phyloP scores from a whole-genome alignment of 345 rosid species.

The Hibiscus trionum region DNA sequence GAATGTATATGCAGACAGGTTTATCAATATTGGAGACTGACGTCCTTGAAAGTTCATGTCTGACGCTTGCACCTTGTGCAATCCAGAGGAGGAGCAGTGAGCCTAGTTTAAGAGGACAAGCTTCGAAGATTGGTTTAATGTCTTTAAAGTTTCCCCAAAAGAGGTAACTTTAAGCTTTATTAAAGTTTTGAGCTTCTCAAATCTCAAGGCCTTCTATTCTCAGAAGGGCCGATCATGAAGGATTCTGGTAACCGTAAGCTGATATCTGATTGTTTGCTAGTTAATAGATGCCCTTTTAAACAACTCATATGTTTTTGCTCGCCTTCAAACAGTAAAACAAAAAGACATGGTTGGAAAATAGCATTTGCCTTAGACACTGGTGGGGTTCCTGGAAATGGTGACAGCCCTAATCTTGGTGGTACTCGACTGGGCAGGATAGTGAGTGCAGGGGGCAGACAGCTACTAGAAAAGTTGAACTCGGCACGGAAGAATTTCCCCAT shows the following conservation, averaged over 20 bases:
- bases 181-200: background rate
- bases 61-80: constrained; percentile 23
- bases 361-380: constrained; percentile 75
- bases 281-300: background rate
- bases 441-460: constrained; percentile 70
- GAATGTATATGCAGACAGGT: constrained; percentile 26
- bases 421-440: constrained; percentile 87
- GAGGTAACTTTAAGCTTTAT: constrained; percentile 32
- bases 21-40: constrained; percentile 24
- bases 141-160: constrained; percentile 23
- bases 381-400: constrained; percentile 52
- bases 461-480: constrained; percentile 65
- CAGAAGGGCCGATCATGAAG: background rate
- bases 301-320: constrained; percentile 1
- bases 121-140: constrained; percentile 26
- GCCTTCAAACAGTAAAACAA: constrained; percentile 28
- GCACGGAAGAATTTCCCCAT: constrained; percentile 82
- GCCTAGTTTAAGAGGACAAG: constrained; percentile 22
- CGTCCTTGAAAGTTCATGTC: constrained; percentile 23
- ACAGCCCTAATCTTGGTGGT: constrained; percentile 54
- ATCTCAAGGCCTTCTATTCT: background rate
- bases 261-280: background rate
- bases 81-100: constrained; percentile 24
- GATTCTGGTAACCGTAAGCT: background rate
- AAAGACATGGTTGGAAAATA: constrained; percentile 42